Evolutionary conservation across 306 rosid species (phyloP).

Genomic region (Nissolia schottii): DNA sequence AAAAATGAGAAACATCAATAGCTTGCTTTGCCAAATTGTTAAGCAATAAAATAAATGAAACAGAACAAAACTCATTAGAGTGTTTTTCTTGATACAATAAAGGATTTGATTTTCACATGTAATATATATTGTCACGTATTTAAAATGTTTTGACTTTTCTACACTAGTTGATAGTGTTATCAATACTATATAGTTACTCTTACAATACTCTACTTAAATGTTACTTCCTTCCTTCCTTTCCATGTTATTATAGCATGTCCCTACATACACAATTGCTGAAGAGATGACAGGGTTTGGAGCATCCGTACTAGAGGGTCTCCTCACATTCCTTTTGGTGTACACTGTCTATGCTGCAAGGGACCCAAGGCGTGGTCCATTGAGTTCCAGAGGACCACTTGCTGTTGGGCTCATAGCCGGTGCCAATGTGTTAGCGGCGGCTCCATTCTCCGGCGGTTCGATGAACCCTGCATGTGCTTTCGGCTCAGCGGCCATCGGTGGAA

Average conservation of each 20-base stretch:
- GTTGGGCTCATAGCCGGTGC: slow-evolving; percentile 74
- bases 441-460: slow-evolving; percentile 86
- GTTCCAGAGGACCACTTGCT: slow-evolving; percentile 49
- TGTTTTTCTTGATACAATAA: no score
- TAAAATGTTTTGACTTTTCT: no score
- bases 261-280: slow-evolving; percentile 54
- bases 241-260: slow-evolving; percentile 45
- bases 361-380: slow-evolving; percentile 50
- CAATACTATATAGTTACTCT: no score
- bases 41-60: no score
- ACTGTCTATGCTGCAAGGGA: slow-evolving; percentile 67
- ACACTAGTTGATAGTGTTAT: no score
- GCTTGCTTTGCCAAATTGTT: no score
- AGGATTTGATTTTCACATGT: no score
- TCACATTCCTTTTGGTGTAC: slow-evolving; percentile 70
- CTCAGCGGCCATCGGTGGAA: slow-evolving; percentile 57
- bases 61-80: no score
- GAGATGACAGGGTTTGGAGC: slow-evolving; percentile 98
- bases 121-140: no score
- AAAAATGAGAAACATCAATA: no score
- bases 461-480: slow-evolving; percentile 96
- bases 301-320: slow-evolving; percentile 66
- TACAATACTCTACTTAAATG: no score
- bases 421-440: slow-evolving; percentile 58
- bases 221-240: not conserved